phyloP scores from a whole-genome alignment of 2,329 filamentous ascomycete species.

The Herpotrichia juniperi region DNA sequence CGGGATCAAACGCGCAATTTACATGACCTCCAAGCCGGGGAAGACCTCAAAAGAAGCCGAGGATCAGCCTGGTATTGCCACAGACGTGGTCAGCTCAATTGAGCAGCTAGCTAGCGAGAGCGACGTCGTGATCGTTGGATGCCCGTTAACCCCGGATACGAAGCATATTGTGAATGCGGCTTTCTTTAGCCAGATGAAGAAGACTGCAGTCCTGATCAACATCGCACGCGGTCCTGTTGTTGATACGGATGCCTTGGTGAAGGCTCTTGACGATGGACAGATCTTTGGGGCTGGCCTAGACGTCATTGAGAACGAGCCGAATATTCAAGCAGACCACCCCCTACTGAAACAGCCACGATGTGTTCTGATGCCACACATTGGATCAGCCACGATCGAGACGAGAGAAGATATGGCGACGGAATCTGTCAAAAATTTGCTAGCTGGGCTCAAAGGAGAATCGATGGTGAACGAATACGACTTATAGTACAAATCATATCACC shows the following conservation, averaged over 20 bases:
- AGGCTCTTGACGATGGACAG: constrained; percentile 56
- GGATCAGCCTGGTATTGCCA: constrained; percentile 29
- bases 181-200: constrained; percentile 57
- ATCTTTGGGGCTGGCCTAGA: constrained; percentile 61
- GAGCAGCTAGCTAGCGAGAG: constrained; percentile 36
- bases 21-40: constrained; percentile 33
- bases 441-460: constrained; percentile 25
- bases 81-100: constrained; percentile 22
- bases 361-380: constrained; percentile 64
- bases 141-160: constrained; percentile 31
- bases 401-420: constrained; percentile 64
- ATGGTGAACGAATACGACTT: constrained; percentile 39
- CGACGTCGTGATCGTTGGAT: constrained; percentile 37
- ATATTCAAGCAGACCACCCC: constrained; percentile 53
- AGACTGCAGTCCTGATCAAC: constrained; percentile 61
- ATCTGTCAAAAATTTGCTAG: constrained; percentile 60
- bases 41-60: constrained; percentile 21
- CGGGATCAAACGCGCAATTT: constrained; percentile 29
- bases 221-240: constrained; percentile 63
- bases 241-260: constrained; percentile 60
- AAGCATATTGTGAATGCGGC: constrained; percentile 32
- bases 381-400: constrained; percentile 63
- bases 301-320: constrained; percentile 62
- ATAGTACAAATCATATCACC: neutral
- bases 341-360: constrained; percentile 55